Base-by-base conservation (phyloP, 2,329 filamentous ascomycete species). In the Colletotrichum ledebouriae region DNA sequence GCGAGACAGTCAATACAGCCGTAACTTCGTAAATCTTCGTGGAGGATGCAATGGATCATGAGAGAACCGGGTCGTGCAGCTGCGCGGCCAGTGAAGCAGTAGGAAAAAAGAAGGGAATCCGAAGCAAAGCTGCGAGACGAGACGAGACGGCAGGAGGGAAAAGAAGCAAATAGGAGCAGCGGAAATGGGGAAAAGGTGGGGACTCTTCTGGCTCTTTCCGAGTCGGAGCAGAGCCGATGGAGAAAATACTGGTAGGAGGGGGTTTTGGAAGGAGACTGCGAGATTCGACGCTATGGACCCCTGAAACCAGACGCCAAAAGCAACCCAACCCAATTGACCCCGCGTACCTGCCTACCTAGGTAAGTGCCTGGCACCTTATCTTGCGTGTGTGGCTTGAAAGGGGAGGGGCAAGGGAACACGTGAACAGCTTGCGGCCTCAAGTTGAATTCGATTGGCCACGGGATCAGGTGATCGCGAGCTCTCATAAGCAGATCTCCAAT, bases 1-100 rank as follows among this genome's bases (percentile, higher is more conserved):
- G 65, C 67, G 63, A 58, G 63, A 55, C 47, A 58, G 57, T 67
- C 57, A 58, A 61, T 61, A 58, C 67, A 69, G 67, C 58, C 67
- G 67, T 69, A 62, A 66, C 67, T 63, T 69, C 67, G 58, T 69
- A 42, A 69, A 67, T 66, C 15, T 59, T 69, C 67, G 67, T 69
- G 41, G 55, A 64, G 41, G 47, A 44, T 29, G 49, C 39, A 34
- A 68, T 68, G 60, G 49, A 17, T 56, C 55, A 55, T 47, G 47
- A 49, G 20, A 65, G 29, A 63, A 22, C 7, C 46, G 55, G 53
- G 52, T 58, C 42, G 44, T 15, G 34, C 34, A 46, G 46, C 29
- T 29, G 29, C 44, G 62, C 59, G 63, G 62, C 53, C 20, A 56
- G 49, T 25, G 13, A 44, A 61, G 41, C 61, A 42, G 53, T 25